Evolutionary conservation across 1,139 yeast genomes (phyloP), one percentile per base, ranked within the genome.

Genomic region (Blastobotrys apis): DNA sequence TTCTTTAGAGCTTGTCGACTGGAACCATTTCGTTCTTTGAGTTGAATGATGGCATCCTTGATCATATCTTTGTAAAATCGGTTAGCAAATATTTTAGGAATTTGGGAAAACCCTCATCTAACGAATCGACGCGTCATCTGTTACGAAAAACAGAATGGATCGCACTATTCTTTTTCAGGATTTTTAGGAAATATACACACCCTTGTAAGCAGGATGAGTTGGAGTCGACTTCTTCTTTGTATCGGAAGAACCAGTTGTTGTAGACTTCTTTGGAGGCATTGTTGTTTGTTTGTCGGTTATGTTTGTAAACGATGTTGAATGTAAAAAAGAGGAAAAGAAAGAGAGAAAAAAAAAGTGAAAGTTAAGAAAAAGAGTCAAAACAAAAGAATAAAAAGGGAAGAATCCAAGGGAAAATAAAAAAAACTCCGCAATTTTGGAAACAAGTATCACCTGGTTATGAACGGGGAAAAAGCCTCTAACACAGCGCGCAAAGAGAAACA

Each of bases 1-100:
- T 83, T 83, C 73, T 84, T 83, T 59, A 84, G 70, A 27, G 86
- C 85, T 62, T 80, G 85, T 62, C 92, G 84, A 48, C 80, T 74
- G 39, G 94, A 82, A 45, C 96, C 96, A 51, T 77, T 82, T 69
- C 94, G 80, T 59, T 84, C 94, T 60, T 84, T 84, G 58, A 86
- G 75, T 53, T 63, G 58, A 33, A 74, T 63, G 54, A 87, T 73
- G 45, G 94, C 95, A 50, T 83, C 79, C 58, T 76, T 76, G 65
- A 87, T 84, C 80, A 85, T 75, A 49, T 84, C 95, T 80, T 60
- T 37, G 32, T 30, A 36, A 42, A 22, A 12, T 6, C 31, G 41
- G 41, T 44, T 33, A 31, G 39, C 33, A 31, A 9, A 9, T 5
- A n/a, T n/a, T n/a, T n/a, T n/a, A n/a, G 4, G 8, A 12, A 8